Conservation (phyloP, 495 filamentous ascomycete species). For the Beverwykella pulmonaria region DNA sequence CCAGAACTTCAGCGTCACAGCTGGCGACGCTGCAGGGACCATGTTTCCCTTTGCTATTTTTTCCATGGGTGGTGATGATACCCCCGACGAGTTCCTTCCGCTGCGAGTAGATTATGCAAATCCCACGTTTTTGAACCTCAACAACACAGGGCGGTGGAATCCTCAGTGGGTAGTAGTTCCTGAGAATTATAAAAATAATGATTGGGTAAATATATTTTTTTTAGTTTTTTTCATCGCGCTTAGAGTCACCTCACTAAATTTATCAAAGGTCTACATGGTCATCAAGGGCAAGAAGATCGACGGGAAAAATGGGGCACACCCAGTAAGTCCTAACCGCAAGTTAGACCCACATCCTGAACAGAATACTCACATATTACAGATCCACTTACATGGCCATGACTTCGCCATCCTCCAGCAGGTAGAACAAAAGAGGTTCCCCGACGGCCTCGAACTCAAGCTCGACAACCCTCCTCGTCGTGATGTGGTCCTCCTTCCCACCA, state of each 20-base stretch:
- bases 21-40: not conserved
- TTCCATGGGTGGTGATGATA: slow-evolving; percentile 8
- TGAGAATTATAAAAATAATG: not conserved
- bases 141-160: slow-evolving; percentile 1
- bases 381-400: slow-evolving; percentile 45
- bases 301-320: slow-evolving; percentile 21
- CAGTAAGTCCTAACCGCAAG: slow-evolving; percentile 19
- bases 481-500: slow-evolving; percentile 30
- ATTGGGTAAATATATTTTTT: not conserved
- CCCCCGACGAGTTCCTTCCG: not conserved
- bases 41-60: slow-evolving; percentile 11
- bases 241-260: not conserved
- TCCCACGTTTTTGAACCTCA: slow-evolving; percentile 9
- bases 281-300: slow-evolving; percentile 6
- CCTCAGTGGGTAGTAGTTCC: slow-evolving; percentile 9
- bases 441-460: slow-evolving; percentile 27
- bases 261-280: slow-evolving; percentile 9
- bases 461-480: slow-evolving; percentile 40
- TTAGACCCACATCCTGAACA: no score
- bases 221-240: not conserved
- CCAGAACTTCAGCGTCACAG: slow-evolving; percentile 1
- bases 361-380: no score
- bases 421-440: not conserved
- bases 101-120: slow-evolving; percentile 9
- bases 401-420: slow-evolving; percentile 36